These are phyloP conservation scores for Alternaria sp. DNA, from an alignment of 2,329 filamentous ascomycete species.

Conservation along the genomic window DNA sequence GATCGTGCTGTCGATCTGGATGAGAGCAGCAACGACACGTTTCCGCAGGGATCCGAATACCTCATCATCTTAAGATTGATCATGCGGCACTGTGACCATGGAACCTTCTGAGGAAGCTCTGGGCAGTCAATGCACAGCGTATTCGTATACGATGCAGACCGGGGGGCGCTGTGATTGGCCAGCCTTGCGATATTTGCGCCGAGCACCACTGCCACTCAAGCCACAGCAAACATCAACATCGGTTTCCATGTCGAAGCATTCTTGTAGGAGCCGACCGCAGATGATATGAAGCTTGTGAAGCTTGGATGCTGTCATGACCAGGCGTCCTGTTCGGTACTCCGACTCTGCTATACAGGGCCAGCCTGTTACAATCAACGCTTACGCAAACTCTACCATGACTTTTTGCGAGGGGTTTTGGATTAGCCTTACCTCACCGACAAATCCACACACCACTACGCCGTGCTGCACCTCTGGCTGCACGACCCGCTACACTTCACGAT, in stretches of 20 bases:
- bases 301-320: constrained; percentile 3
- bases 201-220: constrained; percentile 1
- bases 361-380: neutral
- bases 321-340: neutral
- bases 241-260: neutral
- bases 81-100: neutral
- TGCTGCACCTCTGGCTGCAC: constrained; percentile 23
- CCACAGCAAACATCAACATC: neutral
- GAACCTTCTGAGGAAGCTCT: neutral
- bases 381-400: constrained; percentile 1
- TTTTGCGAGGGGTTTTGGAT: neutral
- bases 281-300: constrained; percentile 12
- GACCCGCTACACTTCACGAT: constrained; percentile 20
- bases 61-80: neutral
- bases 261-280: neutral
- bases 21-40: neutral
- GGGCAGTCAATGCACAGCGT: constrained; percentile 5
- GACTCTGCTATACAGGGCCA: neutral
- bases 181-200: constrained; percentile 15
- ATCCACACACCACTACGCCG: constrained; percentile 18
- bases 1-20: neutral
- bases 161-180: constrained; percentile 5
- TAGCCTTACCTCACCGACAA: constrained; percentile 22
- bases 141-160: constrained; percentile 3
- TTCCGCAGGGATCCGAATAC: constrained; percentile 10